Base-by-base conservation (phyloP, 2,329 filamentous ascomycete species). In the Xylaria sp. region DNA sequence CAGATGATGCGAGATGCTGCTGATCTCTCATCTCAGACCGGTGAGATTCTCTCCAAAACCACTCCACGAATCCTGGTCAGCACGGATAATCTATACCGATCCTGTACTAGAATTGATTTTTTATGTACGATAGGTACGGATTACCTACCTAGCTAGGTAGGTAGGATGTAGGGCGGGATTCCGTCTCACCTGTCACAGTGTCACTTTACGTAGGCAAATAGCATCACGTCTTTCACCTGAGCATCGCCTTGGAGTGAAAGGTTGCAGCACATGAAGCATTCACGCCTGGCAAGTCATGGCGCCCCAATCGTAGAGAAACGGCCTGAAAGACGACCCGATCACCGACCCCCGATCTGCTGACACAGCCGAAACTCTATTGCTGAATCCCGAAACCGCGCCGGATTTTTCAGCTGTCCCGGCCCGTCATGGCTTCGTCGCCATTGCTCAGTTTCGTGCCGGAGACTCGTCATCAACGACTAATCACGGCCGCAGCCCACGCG, bases 381-480 rank as follows among this genome's bases (percentile, higher is more conserved):
- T 56, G 13, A n/a, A 6, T 16, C 6, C 42, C 42, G 42, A 46
- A n/a, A n/a, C 42, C n/a, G 42, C 42, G 9, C 42, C 37, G 37
- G 6, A 9, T 3, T 9, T 9, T n/a, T 46, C 42, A n/a, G 42
- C 42, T 46, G 10, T 50, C 19, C 18, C 48, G 48, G 57, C 50
- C 55, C 52, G 56, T 49, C 53, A 71, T 70, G 69, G 69, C 68
- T 35, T 70, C 69, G 23, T 30, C 23, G 58, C 66, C 69, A 54
- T 65, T 65, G 60, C 65, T 65, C 52, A 76, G 74, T 61, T 64
- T 76, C 34, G 72, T 73, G 47, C 74, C 72, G 16, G 74, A 76
- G 34, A 68, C 67, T 61, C 73, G 73, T 59, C 73, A 76, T 57
- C 66, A 74, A 42, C 69, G 71, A 37, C 66, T 77, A 48, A 72